These are phyloP conservation scores for Alternaria alternata DNA, from an alignment of 2,329 filamentous ascomycete genomes.

Conservation along the genomic window DNA sequence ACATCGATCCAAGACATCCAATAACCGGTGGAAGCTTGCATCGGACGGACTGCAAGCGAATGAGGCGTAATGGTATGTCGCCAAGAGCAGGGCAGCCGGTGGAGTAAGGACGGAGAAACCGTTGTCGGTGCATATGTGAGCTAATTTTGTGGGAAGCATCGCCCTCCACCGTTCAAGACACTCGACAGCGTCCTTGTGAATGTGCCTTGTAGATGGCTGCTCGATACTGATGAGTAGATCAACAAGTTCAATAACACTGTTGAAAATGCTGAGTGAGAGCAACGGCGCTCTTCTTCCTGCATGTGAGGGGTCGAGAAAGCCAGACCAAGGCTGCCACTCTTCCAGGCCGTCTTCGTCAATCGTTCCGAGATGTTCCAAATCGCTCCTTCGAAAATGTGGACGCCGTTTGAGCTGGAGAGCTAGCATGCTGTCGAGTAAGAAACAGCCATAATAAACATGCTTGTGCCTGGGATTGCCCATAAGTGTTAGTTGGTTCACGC, in stretches of 20 bases:
- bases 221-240: conserved; percentile 32
- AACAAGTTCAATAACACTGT: conserved; percentile 54
- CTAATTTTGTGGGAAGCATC: conserved; percentile 36
- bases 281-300: conserved; percentile 41
- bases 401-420: conserved; percentile 61
- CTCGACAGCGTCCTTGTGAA: conserved; percentile 37
- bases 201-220: not conserved
- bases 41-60: conserved; percentile 35
- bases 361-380: conserved; percentile 57
- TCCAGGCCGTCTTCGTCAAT: conserved; percentile 73
- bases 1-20: conserved; percentile 38
- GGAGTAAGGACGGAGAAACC: conserved; percentile 30
- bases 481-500: conserved; percentile 48
- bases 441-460: conserved; percentile 64
- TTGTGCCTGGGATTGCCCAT: conserved; percentile 45
- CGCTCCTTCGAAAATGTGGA: conserved; percentile 60
- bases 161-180: conserved; percentile 50
- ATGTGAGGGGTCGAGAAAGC: conserved; percentile 48
- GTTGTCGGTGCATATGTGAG: conserved; percentile 26
- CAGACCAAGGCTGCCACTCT: conserved; percentile 77
- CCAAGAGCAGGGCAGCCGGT: conserved; percentile 38
- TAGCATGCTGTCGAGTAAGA: conserved; percentile 68
- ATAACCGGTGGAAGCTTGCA: conserved; percentile 24
- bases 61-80: conserved; percentile 36
- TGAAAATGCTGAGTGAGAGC: conserved; percentile 62